phyloP scores from a whole-genome alignment of 805 yeast genomes.

The Babjeviella inositovora region DNA sequence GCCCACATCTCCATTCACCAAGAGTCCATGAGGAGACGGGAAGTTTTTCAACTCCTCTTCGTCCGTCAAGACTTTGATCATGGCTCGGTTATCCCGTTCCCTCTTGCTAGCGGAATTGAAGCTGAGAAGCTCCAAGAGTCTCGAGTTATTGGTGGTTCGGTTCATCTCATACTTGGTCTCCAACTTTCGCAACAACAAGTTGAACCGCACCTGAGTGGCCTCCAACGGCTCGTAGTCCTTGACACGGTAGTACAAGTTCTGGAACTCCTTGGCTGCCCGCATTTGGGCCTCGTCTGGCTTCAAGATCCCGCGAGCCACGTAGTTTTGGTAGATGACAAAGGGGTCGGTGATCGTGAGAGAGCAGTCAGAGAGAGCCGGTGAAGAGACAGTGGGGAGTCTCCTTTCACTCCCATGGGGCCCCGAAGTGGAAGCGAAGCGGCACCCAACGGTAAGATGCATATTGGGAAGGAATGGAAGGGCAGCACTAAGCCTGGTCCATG shows the following conservation, averaged over 20 bases:
- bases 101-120: slow-evolving; percentile 2
- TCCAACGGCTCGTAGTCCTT: slow-evolving; percentile 42
- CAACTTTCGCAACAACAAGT: slow-evolving; percentile 15
- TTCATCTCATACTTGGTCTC: slow-evolving; percentile 9
- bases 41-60: slow-evolving; percentile 41
- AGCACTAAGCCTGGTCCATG: too few species aligned
- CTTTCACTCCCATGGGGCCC: too few species aligned
- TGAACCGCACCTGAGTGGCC: slow-evolving; percentile 24
- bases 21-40: slow-evolving; percentile 47
- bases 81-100: slow-evolving; percentile 11
- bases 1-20: slow-evolving; percentile 54
- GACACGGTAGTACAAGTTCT: slow-evolving; percentile 38
- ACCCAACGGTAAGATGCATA: too few species aligned
- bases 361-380: too few species aligned
- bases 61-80: slow-evolving; percentile 35
- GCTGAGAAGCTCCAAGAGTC: slow-evolving; percentile 3
- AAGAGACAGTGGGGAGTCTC: too few species aligned
- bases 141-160: slow-evolving; percentile 3
- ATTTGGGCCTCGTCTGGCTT: slow-evolving; percentile 41
- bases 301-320: slow-evolving; percentile 32
- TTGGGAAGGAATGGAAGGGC: too few species aligned
- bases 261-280: slow-evolving; percentile 48
- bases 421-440: too few species aligned
- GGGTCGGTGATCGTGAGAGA: slow-evolving; percentile 53
- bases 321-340: slow-evolving; percentile 32